Evolutionary conservation across 805 yeast species (phyloP), one percentile per base, ranked within the genome.

Genomic region (Ogataea ramenticola): DNA sequence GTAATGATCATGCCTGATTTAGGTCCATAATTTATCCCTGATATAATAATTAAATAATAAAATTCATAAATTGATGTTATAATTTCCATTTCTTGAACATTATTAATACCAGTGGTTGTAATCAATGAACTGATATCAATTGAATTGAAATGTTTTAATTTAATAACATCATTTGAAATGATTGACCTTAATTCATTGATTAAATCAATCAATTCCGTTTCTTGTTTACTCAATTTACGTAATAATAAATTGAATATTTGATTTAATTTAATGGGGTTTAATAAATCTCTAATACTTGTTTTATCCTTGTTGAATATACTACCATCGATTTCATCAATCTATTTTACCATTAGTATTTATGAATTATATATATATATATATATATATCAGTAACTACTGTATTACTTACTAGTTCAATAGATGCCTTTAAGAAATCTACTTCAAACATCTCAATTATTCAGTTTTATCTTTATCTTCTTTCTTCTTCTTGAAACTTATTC

Each of bases 231-330:
- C 24, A 16, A 19, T 30, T 31, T 16, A 14, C 17, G 40, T 24
- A 38, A 41, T 12, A 39, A 19, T 19, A n/a, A 27, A 12, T 33
- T 33, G 36, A 20, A 37, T 16, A 26, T 35, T 11, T 29, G 19
- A 26, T 42, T 40, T 34, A 22, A 21, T n/a, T 32, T 40, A 26
- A 31, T 36, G 15, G 41, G 38, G 39, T 41, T 41, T 29, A 32
- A 32, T 32, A 32, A 32, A 11, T 32, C 35, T 4, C n/a, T 16
- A 32, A 32, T 5, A 6, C 7, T 32, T 11, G 20, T 6, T 6
- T 15, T 5, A 8, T 8, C n/a, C 5, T 4, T 10, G n/a, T 29
- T 29, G n/a, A 29, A 29, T 15, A 29, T 8, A 10, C 12, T 29
- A 11, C n/a, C 7, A 29, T 29, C 32, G n/a, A 8, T 8, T 29